Conservation (phyloP, 2,329 filamentous ascomycete species). For the Thielaviopsis populi region DNA sequence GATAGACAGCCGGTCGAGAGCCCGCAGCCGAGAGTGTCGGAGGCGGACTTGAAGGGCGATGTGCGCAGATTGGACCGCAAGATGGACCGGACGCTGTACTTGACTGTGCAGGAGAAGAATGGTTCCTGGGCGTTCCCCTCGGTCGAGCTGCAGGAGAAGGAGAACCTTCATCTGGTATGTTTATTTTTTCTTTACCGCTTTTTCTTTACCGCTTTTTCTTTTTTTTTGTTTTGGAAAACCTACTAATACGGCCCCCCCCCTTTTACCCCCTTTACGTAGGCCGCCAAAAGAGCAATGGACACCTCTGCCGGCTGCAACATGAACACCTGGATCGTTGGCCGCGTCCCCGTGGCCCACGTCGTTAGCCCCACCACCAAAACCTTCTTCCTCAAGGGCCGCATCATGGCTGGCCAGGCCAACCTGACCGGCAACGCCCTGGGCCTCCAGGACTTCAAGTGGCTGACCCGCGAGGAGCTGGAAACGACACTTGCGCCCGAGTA, state of each 20-base stretch:
- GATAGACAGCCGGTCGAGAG: conserved; percentile 53
- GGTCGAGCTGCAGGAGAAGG: conserved; percentile 50
- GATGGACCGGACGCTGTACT: conserved; percentile 70
- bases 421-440: conserved; percentile 56
- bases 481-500: conserved; percentile 51
- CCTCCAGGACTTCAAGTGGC: conserved; percentile 76
- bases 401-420: conserved; percentile 92
- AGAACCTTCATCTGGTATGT: conserved; percentile 72
- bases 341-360: conserved; percentile 72
- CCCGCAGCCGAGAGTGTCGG: conserved; percentile 54
- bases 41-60: conserved; percentile 66
- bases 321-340: conserved; percentile 96
- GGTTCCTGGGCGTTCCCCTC: conserved; percentile 71
- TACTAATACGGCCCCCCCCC: conserved; percentile 16
- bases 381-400: conserved; percentile 92
- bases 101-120: conserved; percentile 61
- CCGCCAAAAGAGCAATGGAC: conserved; percentile 63
- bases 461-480: conserved; percentile 76
- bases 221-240: not conserved
- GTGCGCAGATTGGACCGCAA: conserved; percentile 62
- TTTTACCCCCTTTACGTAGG: conserved; percentile 34
- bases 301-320: conserved; percentile 79
- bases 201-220: no score
- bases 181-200: not conserved
- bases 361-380: conserved; percentile 59